A percentile compares a stretch with the other conserved stretches of the same genome.
Evolutionary conservation across 2,329 filamentous ascomycete genomes (phyloP).

Genomic region (Scolecobasidium constrictum): DNA sequence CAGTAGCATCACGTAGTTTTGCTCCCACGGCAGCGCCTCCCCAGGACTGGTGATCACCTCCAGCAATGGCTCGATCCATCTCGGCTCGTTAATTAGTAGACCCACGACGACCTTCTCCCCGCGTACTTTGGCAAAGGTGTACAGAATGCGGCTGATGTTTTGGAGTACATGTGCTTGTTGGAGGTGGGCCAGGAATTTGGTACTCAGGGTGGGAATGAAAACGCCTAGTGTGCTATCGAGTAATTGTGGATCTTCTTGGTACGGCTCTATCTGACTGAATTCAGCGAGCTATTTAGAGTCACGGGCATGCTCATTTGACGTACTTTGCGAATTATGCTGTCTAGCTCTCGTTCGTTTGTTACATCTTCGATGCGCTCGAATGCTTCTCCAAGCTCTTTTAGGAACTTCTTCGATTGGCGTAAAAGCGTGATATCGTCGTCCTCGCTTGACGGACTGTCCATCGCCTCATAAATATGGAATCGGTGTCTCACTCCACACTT

Average conservation of each 20-base stretch:
- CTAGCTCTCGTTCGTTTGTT: conserved; percentile 27
- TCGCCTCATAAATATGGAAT: too few species aligned
- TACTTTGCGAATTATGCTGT: conserved; percentile 21
- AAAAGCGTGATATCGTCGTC: background rate
- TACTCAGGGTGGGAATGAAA: conserved; percentile 58
- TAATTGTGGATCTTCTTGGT: conserved; percentile 91
- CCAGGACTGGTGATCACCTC: conserved; percentile 57
- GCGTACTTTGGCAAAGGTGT: conserved; percentile 87
- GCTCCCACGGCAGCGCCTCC: conserved; percentile 54
- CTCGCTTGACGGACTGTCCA: conserved; percentile 6
- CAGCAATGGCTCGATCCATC: conserved; percentile 71
- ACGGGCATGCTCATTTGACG: background rate
- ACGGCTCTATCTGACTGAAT: conserved; percentile 73
- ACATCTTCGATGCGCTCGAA: conserved; percentile 24
- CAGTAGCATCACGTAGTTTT: conserved; percentile 74
- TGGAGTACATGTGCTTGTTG: conserved; percentile 34
- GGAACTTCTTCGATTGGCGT: background rate
- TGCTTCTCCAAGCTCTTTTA: background rate
- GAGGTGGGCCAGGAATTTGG: conserved; percentile 10
- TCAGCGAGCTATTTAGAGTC: too few species aligned
- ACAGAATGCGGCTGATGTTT: conserved; percentile 64
- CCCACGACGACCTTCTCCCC: conserved; percentile 86
- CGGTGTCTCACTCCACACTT: too few species aligned
- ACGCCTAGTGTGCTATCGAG: conserved; percentile 72
- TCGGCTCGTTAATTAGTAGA: conserved; percentile 84